Evolutionary conservation across 2,329 filamentous ascomycete species (phyloP), one percentile per base, ranked within the genome.

Genomic region (Septoria linicola): DNA sequence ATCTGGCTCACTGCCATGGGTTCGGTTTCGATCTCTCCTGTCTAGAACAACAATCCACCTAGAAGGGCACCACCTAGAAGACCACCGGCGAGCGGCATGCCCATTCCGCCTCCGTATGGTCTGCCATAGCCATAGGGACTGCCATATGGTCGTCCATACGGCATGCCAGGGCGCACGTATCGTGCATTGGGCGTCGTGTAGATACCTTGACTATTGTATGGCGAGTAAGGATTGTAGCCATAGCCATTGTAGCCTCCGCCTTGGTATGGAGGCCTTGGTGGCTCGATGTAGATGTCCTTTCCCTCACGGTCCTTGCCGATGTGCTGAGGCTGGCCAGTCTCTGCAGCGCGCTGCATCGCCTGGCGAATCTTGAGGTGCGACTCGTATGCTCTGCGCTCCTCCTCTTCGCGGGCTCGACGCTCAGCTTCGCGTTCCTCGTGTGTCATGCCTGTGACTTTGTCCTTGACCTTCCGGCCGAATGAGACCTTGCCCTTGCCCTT

Each of bases 231-330:
- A 10, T 23, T 45, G 27, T 52, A 51, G 2, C 41, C 42, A 19
- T 50, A 43, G 7, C 72, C 49, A 32, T 57, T 58, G 36, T 58
- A 57, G 8, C 55, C 53, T 8, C 58, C 63, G 5, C 59, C 57
- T 55, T 60, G 55, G 0, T 69, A 72, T 20, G 68, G 66, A 20
- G 57, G 57, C 32, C 45, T 32, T 2, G 80, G 79, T 7, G 80
- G 79, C 59, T 81, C 77, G 27, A 84, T 73, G 64, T 80, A 84
- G n/a, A 83, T 70, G 48, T 82, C 76, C 32, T 72, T 70, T 1
- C 80, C 79, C 25, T 80, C 66, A 8, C 63, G 62, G 61, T 83
- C 80, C 55, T 76, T 76, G 31, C 80, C 76, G 0, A 84, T 58
- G 10, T 76, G 70, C 55, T 82, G 80, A 11, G 80, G 80, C 61